Base-by-base conservation (phyloP, 208 protist species). In the Blastocrithidia nonstop region DNA sequence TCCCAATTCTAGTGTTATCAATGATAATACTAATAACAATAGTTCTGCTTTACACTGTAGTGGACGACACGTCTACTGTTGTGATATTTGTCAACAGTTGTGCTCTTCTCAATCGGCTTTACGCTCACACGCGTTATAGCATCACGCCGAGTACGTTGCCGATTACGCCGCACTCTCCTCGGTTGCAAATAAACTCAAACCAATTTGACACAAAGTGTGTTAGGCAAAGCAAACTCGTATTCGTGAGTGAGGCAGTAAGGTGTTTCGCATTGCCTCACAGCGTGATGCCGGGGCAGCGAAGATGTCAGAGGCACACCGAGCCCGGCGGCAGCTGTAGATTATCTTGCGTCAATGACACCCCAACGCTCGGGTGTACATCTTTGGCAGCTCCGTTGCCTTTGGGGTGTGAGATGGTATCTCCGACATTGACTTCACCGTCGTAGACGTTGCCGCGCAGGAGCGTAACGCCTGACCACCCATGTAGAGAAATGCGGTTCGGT, bases 371-470 rank as follows among this genome's bases (percentile, higher is more conserved):
- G 79, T 89, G 19, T 93, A 75, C 32, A 84, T 93, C 32, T 93
- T 93, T 39, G 84, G 79, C 47, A 80, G 69, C 49, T 77, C 71
- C 28, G 76, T 89, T 16, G 68, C 79, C 6, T 81, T 93, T 48
- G 77, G 65, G 0, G 70, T 84, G 35, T 93, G 83, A 79, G 83
- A 93, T 46, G 78, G 83, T 7, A 68, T 83, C 40, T 66, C 75
- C 0, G 83, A 93, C 53, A 82, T 93, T 51, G 83, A 93, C 61
- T 93, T 93, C 50, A 73, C 83, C 11, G 79, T 93, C 2, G 76
- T 93, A 11, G 83, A 93, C 48, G 73, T 84, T 13, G 71, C 57
- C 0, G 66, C 58, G 39, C 20, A 77, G 42, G 69, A 81, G 32
- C 60, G 61, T 4, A 71, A 73, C 4, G 41, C 49, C 38, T 93